These are phyloP conservation scores for Daldinia eschscholtzii DNA, from an alignment of 2,329 filamentous ascomycete species.

Conservation along the genomic window DNA sequence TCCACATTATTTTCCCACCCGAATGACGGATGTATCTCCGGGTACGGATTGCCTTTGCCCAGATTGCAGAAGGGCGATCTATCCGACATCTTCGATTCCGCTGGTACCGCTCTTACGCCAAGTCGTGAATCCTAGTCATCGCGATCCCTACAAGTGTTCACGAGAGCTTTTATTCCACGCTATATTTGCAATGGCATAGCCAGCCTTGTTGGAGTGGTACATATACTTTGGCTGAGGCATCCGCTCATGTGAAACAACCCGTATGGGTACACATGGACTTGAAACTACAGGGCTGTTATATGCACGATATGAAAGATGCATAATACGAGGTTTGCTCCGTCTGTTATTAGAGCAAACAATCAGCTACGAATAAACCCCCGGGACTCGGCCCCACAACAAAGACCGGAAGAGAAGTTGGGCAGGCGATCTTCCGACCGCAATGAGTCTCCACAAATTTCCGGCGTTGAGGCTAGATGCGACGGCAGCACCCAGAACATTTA, in stretches of 20 bases:
- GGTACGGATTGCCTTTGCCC: not conserved
- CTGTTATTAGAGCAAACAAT: constrained; percentile 8
- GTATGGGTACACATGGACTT: not conserved
- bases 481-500: constrained; percentile 27
- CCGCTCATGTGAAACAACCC: constrained; percentile 7
- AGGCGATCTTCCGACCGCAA: constrained; percentile 37
- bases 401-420: constrained; percentile 25
- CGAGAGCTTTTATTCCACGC: not conserved
- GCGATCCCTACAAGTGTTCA: not conserved
- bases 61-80: not conserved
- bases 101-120: not conserved
- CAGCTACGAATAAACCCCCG: constrained; percentile 15
- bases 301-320: constrained; percentile 17
- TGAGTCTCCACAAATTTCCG: constrained; percentile 39
- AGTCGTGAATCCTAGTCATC: not conserved
- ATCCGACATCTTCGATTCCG: not conserved
- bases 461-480: constrained; percentile 33
- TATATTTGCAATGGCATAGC: not conserved
- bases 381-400: constrained; percentile 34
- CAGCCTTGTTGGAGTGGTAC: not conserved
- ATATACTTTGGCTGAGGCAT: not conserved
- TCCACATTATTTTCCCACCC: not conserved
- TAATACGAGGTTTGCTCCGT: constrained; percentile 21
- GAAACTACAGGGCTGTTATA: constrained; percentile 4
- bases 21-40: not conserved